Conservation (phyloP, 768 basidiomycete species). For the Leucocoprinus sp. region DNA sequence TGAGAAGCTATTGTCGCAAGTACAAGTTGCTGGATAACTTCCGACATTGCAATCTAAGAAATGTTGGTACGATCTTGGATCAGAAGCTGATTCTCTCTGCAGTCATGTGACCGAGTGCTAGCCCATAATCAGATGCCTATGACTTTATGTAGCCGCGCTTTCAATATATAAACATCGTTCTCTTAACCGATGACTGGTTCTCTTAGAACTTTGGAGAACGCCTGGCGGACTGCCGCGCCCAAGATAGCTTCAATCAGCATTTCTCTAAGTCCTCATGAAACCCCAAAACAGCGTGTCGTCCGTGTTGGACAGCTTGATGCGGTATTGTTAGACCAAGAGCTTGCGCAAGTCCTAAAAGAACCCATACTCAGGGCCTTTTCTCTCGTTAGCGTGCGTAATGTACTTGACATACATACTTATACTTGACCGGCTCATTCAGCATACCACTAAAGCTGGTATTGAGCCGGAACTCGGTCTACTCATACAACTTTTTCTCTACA, state of each 20-base stretch:
- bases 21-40: constrained; percentile 71
- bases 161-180: no score
- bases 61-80: constrained; percentile 4
- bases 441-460: constrained; percentile 48
- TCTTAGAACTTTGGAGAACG: constrained; percentile 41
- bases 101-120: constrained; percentile 14
- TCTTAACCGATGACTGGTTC: constrained; percentile 18
- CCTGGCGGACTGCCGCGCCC: constrained; percentile 57
- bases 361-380: constrained; percentile 71
- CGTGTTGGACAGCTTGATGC: constrained; percentile 92
- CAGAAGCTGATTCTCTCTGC: constrained; percentile 11
- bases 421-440: constrained; percentile 27
- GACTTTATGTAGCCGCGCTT: neutral
- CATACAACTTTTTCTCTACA: constrained; percentile 68
- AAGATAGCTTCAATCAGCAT: constrained; percentile 39
- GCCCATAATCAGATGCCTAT: constrained; percentile 7
- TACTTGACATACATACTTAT: neutral
- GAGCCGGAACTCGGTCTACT: constrained; percentile 70
- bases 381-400: constrained; percentile 50
- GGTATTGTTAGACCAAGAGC: constrained; percentile 82
- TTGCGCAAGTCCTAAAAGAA: constrained; percentile 72
- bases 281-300: constrained; percentile 40
- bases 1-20: constrained; percentile 60
- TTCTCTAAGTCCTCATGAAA: constrained; percentile 23
- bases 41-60: constrained; percentile 44